Base-by-base conservation (phyloP, 345 rosid species). In the Eucalyptus victrix region DNA sequence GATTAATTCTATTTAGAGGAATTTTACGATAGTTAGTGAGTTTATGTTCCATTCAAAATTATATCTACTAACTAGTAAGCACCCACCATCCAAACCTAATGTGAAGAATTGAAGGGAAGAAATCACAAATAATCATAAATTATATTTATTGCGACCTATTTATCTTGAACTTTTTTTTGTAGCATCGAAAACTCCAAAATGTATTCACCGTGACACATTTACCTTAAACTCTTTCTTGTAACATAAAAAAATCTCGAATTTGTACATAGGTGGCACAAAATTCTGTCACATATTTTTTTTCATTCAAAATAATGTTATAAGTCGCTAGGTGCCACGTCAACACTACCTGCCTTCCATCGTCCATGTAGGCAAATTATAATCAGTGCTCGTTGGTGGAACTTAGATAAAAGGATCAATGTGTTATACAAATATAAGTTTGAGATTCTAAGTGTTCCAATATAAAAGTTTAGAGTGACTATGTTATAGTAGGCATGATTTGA, bases 301-400 rank as follows among this genome's bases (percentile, higher is more conserved):
- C 56, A 53, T 0, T 53, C 0, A 53, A 53, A 53, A 53, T 53
- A 11, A 19, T 19, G 58, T 53, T 19, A 53, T 19, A 53, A 53
- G 58, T 53, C 0, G 58, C 9, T 3, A 51, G 56, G 56, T 18
- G 23, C 23, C 0, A 51, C 4, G 1, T 51, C 56, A 51, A 51
- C 23, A 51, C 9, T 1, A 1, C 2, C 0, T 0, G 2, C 15
- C 16, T 60, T 60, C 8, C 1, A 28, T 60, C 2, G 0, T 58
- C 4, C 32, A 58, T 6, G 0, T 58, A 26, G 14, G 30, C 14
- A 60, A 28, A 28, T 60, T 1, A 60, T 28, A 12, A 62, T 28
- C 3, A 4, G 0, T 28, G 17, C 15, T 60, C 18, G 1, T 62
- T 28, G 16, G 4, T 6, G 8, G 3, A 28, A 62, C 4, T 30